Percentiles rank a stretch among this genome's conserved stretches.
Evolutionary conservation across 164 flowering plant genomes (phyloP).

Genomic region (Echeveria elegans): DNA sequence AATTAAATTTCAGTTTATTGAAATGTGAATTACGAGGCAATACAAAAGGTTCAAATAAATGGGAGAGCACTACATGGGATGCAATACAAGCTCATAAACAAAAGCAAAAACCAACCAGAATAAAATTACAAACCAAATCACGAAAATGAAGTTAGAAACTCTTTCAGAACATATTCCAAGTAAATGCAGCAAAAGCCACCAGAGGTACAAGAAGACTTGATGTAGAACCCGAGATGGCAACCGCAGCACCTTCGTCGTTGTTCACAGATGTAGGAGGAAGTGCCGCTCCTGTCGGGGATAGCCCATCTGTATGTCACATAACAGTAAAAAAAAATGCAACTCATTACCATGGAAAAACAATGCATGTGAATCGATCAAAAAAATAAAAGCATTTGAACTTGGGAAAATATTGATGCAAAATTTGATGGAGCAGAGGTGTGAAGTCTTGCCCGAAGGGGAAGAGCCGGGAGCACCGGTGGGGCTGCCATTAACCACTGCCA

Average conservation of each 20-base stretch:
- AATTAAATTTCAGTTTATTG: too few species aligned
- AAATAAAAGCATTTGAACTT: not conserved
- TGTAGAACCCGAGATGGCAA: not conserved
- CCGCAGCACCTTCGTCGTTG: slow-evolving; percentile 1
- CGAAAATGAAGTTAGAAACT: not conserved
- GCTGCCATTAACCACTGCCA: slow-evolving; percentile 7
- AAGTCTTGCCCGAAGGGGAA: not conserved
- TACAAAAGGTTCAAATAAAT: slow-evolving; percentile 4
- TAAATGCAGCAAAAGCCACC: not conserved
- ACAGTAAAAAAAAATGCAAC: not conserved
- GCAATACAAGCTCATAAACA: not conserved
- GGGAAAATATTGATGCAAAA: too few species aligned
- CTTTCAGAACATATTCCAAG: slow-evolving; percentile 2
- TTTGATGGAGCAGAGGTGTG: too few species aligned
- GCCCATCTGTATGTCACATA: not conserved
- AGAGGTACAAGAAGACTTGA: not conserved
- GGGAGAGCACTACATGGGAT: not conserved
- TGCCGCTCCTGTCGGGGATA: not conserved
- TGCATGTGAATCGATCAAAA: not conserved
- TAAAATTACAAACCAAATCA: slow-evolving; percentile 1
- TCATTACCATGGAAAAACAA: not conserved
- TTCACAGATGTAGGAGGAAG: not conserved
- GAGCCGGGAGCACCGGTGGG: not conserved
- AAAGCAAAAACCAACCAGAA: not conserved
- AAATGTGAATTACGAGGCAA: not conserved